phyloP scores from a whole-genome alignment of 495 filamentous ascomycete species.

The Penicillium nucicola region DNA sequence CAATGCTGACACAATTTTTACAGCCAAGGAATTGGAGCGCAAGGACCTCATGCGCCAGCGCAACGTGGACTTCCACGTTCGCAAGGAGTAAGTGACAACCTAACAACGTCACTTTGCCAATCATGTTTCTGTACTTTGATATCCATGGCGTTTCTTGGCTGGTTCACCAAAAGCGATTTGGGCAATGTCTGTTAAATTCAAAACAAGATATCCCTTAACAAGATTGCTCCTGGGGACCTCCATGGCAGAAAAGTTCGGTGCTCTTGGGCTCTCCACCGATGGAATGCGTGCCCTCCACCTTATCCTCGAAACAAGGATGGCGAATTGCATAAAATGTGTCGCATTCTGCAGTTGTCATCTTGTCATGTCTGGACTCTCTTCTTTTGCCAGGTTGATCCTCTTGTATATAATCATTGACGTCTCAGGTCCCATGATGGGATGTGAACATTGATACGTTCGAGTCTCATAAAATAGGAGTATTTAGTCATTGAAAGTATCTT shows the following conservation, averaged over 20 bases:
- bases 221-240: constrained; percentile 1
- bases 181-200: constrained; percentile 14
- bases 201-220: constrained; percentile 9
- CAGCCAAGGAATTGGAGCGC: constrained; percentile 72
- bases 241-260: constrained; percentile 1
- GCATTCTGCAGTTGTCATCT: not conserved
- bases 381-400: constrained; percentile 4
- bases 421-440: not conserved
- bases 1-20: constrained; percentile 23
- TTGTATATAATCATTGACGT: constrained; percentile 27
- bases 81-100: constrained; percentile 11
- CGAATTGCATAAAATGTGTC: not conserved
- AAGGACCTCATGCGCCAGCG: constrained; percentile 69
- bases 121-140: constrained; percentile 36
- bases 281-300: not conserved
- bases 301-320: not conserved
- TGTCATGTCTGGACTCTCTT: not conserved
- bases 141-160: constrained; percentile 48
- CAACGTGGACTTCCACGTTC: constrained; percentile 41
- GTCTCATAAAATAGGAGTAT: constrained; percentile 7
- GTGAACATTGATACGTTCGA: constrained; percentile 3
- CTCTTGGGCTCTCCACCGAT: not conserved
- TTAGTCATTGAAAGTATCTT: constrained; percentile 13
- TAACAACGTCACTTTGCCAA: constrained; percentile 24
- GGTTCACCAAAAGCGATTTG: constrained; percentile 39